Evolutionary conservation across 192 early-diverging fungal species (phyloP).

Genomic region (Podila epicladia): DNA sequence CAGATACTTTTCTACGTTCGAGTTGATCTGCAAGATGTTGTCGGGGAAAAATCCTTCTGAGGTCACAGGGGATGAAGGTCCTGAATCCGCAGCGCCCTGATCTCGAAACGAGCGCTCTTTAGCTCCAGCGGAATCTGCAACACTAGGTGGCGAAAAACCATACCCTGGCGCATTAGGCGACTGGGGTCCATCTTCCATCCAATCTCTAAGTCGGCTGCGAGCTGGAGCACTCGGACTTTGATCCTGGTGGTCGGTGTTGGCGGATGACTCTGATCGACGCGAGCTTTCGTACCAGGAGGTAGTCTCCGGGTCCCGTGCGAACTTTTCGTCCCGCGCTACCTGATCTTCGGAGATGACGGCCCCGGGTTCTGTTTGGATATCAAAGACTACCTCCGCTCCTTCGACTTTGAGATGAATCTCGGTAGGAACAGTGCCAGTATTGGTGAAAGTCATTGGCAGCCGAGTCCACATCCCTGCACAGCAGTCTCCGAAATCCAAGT

Average conservation of each 20-base stretch:
- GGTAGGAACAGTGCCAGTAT: conserved; percentile 77
- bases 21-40: conserved; percentile 21
- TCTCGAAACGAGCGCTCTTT: conserved; percentile 39
- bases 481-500: conserved; percentile 95
- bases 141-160: conserved; percentile 13
- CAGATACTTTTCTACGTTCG: conserved; percentile 41
- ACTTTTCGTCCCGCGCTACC: conserved; percentile 14
- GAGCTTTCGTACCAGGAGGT: conserved; percentile 32
- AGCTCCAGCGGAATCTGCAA: conserved; percentile 18
- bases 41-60: conserved; percentile 50
- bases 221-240: conserved; percentile 6
- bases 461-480: conserved; percentile 88
- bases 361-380: conserved; percentile 55
- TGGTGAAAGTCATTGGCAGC: conserved; percentile 82
- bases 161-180: conserved; percentile 16
- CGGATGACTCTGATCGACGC: conserved; percentile 34
- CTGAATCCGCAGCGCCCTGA: conserved; percentile 22
- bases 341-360: conserved; percentile 11
- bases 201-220: conserved; percentile 40
- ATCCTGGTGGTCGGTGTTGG: conserved; percentile 25
- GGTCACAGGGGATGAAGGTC: conserved; percentile 34
- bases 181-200: conserved; percentile 34
- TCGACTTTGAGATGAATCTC: conserved; percentile 79
- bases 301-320: conserved; percentile 33
- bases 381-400: conserved; percentile 66